Base-by-base conservation (phyloP, 2,329 filamentous ascomycete genomes). In the Monosporascus cannonballus region DNA sequence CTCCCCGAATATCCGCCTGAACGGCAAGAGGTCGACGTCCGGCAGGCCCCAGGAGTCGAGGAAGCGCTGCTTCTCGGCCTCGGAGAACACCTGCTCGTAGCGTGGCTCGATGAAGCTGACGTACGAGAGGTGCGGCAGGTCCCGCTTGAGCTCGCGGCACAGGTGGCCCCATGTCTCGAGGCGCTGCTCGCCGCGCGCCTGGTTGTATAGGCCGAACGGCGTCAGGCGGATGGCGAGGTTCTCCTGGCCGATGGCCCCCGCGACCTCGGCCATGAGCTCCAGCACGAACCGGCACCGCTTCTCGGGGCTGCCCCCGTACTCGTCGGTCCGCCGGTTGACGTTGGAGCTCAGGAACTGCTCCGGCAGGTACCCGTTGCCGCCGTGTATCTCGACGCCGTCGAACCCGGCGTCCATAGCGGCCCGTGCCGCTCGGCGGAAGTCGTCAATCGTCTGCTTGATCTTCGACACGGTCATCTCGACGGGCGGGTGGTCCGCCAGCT, bases 31-130 rank as follows among this genome's bases (percentile, higher is more conserved):
- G 9, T 56, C 61, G 25, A 73, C 65, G 14, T 57, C 63, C 27
- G 69, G 56, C 18, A 61, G 34, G 24, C 58, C 53, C 53, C 58
- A 70, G 47, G 70, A 70, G 15, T 63, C 61, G n/a, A 67, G 59
- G 18, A 74, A 67, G 20, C 69, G 67, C 34, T 71, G 64, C 53
- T 67, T 57, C 53, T 73, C 72, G 17, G 65, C 66, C 50, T 70
- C 57, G 2, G 52, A 53, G 48, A 53, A 52, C 48, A 77, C 69
- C 62, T 76, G 74, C 51, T 78, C 74, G 59, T 67, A 76, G 14
- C 73, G 65, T 62, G 75, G 75, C 61, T 77, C 75, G 51, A 78
- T 71, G 41, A 77, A 73, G 60, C 71, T 73, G n/a, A 76, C 70
- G 52, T 78, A 78, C 0, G 72, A 73, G 34, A 77, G 58, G 50